Evolutionary conservation across 345 rosid genomes (phyloP), one percentile per base, ranked within the genome.

Genomic region (Pugionium cornutum): DNA sequence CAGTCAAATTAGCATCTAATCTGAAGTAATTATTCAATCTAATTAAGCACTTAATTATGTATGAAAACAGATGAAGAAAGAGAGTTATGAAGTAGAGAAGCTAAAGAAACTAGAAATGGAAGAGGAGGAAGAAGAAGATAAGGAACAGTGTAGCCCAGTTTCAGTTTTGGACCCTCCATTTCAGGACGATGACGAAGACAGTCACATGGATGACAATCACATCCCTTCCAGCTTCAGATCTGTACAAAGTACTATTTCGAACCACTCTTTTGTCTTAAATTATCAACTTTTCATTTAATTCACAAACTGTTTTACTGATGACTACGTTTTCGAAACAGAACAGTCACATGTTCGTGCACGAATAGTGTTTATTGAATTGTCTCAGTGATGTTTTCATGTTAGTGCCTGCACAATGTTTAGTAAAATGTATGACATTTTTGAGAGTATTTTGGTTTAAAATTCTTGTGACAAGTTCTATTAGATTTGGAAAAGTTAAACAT

Each of bases 131-230:
- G 92, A 86, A 54, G 92, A 87, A 73, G 96, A 89, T 28, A 85
- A 84, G 51, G 95, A 94, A 54, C 99, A 94, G 59, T 78, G 83
- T 55, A 94, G 99, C 48, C 99, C 99, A 27, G 95, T 90, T 64
- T 94, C 97, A 45, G 86, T 88, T 18, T 78, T 94, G 82, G 99
- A 94, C 65, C 86, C 96, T 56, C 89, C 84, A 3, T 94, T 94
- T 59, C 80, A 81, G 48, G 97, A 85, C 39, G 86, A 83, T 54
- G 90, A 83, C 52, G 86, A 83, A 28, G 85, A 82, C 28, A 80
- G 72, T 46, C 77, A 79, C 37, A 80, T 75, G 62, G 84, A 83
- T 50, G 77, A 78, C 60, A 83, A 69, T 61, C 69, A 60, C 58
- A 78, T 29, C 63, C 70, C 76, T 82, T 78, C 62, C 73, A 87